Evolutionary conservation across 2,329 filamentous ascomycete genomes (phyloP).

Genomic region (Diaporthe sp.): DNA sequence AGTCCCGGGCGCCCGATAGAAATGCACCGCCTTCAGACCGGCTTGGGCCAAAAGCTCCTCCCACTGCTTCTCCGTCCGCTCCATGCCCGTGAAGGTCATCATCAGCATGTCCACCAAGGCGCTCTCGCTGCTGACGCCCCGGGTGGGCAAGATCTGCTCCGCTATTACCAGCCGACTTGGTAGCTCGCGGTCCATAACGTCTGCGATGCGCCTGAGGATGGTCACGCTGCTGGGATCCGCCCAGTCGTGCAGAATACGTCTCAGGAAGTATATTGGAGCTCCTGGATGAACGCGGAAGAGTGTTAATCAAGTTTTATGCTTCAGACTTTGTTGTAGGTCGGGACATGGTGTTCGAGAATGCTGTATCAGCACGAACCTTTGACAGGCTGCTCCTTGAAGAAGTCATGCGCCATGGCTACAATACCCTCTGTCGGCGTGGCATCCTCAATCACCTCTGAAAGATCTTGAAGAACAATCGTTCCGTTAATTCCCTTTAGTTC

Average conservation of each 20-base stretch:
- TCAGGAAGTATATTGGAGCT: slow-evolving; percentile 44
- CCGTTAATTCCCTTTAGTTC: background rate
- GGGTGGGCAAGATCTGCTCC: slow-evolving; percentile 43
- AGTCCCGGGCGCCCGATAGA: slow-evolving; percentile 12
- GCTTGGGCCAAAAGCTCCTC: slow-evolving; percentile 27
- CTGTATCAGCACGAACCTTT: background rate
- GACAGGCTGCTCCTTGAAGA: slow-evolving; percentile 32
- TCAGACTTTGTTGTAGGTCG: background rate
- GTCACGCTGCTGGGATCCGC: slow-evolving; percentile 28
- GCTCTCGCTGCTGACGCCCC: background rate
- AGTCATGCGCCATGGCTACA: slow-evolving; percentile 29
- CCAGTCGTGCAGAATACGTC: slow-evolving; percentile 43
- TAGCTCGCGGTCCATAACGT: slow-evolving; percentile 40
- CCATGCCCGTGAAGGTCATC: slow-evolving; percentile 40
- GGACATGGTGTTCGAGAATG: background rate
- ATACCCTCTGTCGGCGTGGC: slow-evolving; percentile 3
- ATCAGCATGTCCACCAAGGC: slow-evolving; percentile 43
- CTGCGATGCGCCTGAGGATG: slow-evolving; percentile 36
- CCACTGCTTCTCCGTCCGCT: slow-evolving; percentile 39
- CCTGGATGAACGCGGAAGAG: slow-evolving; percentile 22
- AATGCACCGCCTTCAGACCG: slow-evolving; percentile 5
- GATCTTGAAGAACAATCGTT: slow-evolving; percentile 22
- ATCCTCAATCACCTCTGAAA: background rate
- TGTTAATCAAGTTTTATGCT: background rate
- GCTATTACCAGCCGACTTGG: slow-evolving; percentile 43